Base-by-base conservation (phyloP, 2,329 filamentous ascomycete species). In the Claviceps digitariae region DNA sequence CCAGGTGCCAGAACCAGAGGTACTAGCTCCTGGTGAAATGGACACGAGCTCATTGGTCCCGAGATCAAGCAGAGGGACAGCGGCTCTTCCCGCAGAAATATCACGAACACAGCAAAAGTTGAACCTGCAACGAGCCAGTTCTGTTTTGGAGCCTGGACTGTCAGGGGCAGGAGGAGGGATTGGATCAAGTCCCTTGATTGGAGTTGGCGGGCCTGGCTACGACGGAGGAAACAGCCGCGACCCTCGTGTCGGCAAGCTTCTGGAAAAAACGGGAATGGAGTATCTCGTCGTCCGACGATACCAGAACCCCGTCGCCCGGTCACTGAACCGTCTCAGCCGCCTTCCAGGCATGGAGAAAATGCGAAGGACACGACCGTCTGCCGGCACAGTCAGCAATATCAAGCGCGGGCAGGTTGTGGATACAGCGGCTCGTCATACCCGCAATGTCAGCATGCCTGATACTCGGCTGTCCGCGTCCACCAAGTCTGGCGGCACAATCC, bases 41-140 rank as follows among this genome's bases (percentile, higher is more conserved):
- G 66, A 70, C 12, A 60, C 72, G 52, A 76, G 74, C 54, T 74
- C 71, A 38, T 63, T 79, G 15, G 70, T 74, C 3, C 75, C 73
- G 27, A 71, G 70, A 62, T 66, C 63, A 61, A 72, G 57, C 60
- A 68, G 61, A 60, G 66, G 69, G 57, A 67, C 59, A 57, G 72
- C 61, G 20, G 67, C 68, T 1, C 69, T 69, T 1, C 66, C 73
- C 1, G 74, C 75, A 1, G 76, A 81, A 55, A 75, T 79, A 58
- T 86, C 82, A 52, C 76, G 85, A 15, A 87, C 83, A 1, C 84
- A 88, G 66, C 84, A 88, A 64, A 89, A 89, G 61, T 72, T 89
- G 15, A 84, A 87, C 67, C 74, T 89, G 1, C 84, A 88, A 62
- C 78, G 85, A 40, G 84, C 83, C 31, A 86, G 83, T 62, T 87